phyloP scores from a whole-genome alignment of 2,329 filamentous ascomycete species.

The Verticillium isaacii region DNA sequence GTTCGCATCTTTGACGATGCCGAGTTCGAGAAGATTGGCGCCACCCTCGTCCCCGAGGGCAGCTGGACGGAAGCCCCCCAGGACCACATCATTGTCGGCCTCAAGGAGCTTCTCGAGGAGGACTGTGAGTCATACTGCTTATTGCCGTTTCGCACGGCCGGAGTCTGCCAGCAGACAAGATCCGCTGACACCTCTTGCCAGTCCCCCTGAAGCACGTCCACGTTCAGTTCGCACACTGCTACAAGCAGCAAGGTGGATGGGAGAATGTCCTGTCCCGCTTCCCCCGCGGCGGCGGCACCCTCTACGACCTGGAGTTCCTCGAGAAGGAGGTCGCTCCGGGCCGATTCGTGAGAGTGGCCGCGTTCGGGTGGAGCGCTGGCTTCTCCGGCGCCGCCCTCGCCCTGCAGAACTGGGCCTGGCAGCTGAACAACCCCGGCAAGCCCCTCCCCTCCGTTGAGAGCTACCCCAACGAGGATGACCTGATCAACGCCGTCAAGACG shows the following conservation, averaged over 20 bases:
- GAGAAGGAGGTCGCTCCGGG: conserved; percentile 57
- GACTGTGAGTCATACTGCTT: conserved; percentile 40
- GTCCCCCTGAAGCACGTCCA: conserved; percentile 68
- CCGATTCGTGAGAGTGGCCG: conserved; percentile 55
- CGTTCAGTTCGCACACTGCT: conserved; percentile 69
- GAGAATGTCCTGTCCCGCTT: conserved; percentile 75
- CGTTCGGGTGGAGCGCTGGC: conserved; percentile 71
- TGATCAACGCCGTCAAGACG: conserved; percentile 71
- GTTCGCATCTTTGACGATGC: conserved; percentile 60
- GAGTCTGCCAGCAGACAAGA: not conserved
- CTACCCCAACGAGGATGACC: conserved; percentile 69
- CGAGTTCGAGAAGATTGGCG: conserved; percentile 60
- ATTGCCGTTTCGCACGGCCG: not conserved
- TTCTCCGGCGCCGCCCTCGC: conserved; percentile 72
- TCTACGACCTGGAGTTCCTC: conserved; percentile 86
- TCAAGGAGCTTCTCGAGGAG: conserved; percentile 75
- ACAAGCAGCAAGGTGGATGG: conserved; percentile 73
- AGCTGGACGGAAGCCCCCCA: conserved; percentile 63
- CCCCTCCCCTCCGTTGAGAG: conserved; percentile 61
- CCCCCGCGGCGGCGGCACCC: conserved; percentile 66
- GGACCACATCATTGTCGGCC: conserved; percentile 67
- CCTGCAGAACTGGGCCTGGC: conserved; percentile 78
- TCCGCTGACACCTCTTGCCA: conserved; percentile 8
- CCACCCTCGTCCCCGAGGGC: conserved; percentile 59
- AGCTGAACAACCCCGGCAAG: conserved; percentile 65